These are phyloP conservation scores for Malassezia brasiliensis DNA, from an alignment of 1,284 basidiomycete species.

Conservation along the genomic window DNA sequence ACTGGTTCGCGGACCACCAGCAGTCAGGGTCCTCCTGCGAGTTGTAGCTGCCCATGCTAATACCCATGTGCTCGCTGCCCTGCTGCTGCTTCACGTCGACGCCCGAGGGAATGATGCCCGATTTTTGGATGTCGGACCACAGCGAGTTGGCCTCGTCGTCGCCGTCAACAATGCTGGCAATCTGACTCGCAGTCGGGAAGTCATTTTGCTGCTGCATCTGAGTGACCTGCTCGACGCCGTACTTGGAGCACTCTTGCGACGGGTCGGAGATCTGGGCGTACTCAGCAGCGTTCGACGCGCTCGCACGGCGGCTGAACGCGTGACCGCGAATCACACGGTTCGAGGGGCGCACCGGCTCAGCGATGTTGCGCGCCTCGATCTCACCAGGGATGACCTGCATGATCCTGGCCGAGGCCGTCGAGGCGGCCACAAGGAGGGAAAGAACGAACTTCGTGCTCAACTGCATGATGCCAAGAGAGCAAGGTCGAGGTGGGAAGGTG, in stretches of 20 bases:
- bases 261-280: constrained; percentile 19
- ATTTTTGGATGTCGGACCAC: constrained; percentile 37
- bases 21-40: constrained; percentile 34
- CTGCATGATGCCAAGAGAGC: neutral
- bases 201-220: neutral
- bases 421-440: neutral
- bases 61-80: neutral
- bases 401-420: neutral
- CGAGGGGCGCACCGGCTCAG: neutral
- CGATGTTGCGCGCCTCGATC: neutral
- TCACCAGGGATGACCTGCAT: neutral
- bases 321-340: neutral
- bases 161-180: constrained; percentile 46
- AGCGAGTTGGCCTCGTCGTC: constrained; percentile 49
- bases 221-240: constrained; percentile 9
- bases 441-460: neutral
- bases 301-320: neutral
- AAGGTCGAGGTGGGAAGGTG: neutral
- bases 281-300: constrained; percentile 22
- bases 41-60: constrained; percentile 5
- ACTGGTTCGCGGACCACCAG: constrained; percentile 38
- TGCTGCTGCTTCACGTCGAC: constrained; percentile 18
- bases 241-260: neutral
- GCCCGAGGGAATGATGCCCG: constrained; percentile 44
- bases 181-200: constrained; percentile 11